Evolutionary conservation across 2,329 filamentous ascomycete genomes (phyloP).

Genomic region (Cytospora chrysosperma): DNA sequence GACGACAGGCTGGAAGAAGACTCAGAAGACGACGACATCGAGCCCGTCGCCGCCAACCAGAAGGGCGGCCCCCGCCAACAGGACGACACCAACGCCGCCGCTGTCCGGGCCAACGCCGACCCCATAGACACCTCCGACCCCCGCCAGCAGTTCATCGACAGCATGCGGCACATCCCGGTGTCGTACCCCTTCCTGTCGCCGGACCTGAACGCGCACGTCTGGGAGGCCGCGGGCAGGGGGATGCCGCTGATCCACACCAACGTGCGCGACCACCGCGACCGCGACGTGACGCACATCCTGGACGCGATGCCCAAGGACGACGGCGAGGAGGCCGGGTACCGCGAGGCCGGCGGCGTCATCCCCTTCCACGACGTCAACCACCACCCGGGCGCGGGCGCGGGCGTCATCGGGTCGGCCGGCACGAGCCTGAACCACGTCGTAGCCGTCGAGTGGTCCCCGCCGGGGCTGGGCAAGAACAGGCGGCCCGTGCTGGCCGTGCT

Average conservation of each 20-base stretch:
- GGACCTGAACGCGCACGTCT: constrained; percentile 47
- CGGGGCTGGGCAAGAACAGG: constrained; percentile 54
- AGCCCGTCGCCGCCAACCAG: background rate
- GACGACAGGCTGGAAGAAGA: constrained; percentile 13
- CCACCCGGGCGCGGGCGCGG: constrained; percentile 45
- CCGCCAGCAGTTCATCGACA: constrained; percentile 34
- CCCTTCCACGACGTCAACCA: constrained; percentile 30
- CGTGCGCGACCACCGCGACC: constrained; percentile 25
- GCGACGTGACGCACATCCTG: constrained; percentile 16
- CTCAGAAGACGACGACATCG: constrained; percentile 19
- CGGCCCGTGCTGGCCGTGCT: constrained; percentile 52
- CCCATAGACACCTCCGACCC: constrained; percentile 19
- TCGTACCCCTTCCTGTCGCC: constrained; percentile 39
- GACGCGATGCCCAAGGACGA: constrained; percentile 24
- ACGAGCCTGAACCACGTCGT: constrained; percentile 55
- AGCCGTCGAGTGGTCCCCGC: constrained; percentile 56
- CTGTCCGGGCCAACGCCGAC: constrained; percentile 27
- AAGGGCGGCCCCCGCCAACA: constrained; percentile 25
- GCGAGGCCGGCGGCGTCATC: constrained; percentile 32
- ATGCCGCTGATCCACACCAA: constrained; percentile 22
- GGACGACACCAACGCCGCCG: constrained; percentile 25
- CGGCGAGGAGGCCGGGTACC: constrained; percentile 28
- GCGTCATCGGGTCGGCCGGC: constrained; percentile 47
- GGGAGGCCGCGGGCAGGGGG: constrained; percentile 36
- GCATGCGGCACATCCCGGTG: constrained; percentile 36